A percentile compares a stretch with the other conserved stretches of the same genome.
These are phyloP conservation scores for Sclerotinia sclerotiorum DNA, from an alignment of 2,329 filamentous ascomycete genomes.

Conservation along the genomic window DNA sequence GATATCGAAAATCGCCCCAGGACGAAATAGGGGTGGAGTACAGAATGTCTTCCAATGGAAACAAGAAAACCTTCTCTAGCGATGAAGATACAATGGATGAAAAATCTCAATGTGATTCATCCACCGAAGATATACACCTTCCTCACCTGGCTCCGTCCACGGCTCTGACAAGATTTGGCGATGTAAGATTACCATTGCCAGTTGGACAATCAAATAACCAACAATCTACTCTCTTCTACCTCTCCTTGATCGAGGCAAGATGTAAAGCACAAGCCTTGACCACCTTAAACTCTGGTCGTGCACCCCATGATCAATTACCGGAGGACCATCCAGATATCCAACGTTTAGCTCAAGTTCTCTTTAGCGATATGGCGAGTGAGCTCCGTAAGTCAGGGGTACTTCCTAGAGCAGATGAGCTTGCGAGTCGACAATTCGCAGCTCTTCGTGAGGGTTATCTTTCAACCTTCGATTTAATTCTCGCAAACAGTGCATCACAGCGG, in stretches of 20 bases:
- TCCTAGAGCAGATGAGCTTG: constrained; percentile 29
- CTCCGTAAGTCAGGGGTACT: constrained; percentile 35
- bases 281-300: constrained; percentile 33
- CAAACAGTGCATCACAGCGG: constrained; percentile 30
- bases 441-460: constrained; percentile 32
- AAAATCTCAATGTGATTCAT: constrained; percentile 19
- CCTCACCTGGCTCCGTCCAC: constrained; percentile 19
- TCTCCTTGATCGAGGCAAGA: constrained; percentile 39
- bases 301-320: constrained; percentile 28
- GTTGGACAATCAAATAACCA: constrained; percentile 29
- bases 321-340: constrained; percentile 36
- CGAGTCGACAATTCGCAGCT: constrained; percentile 27
- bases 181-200: constrained; percentile 23
- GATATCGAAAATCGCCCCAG: constrained; percentile 17
- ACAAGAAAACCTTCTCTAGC: constrained; percentile 1
- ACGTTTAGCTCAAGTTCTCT: constrained; percentile 31
- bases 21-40: constrained; percentile 1
- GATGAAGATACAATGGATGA: neutral
- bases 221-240: constrained; percentile 34
- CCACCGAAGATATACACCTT: constrained; percentile 16
- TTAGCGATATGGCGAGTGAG: constrained; percentile 31
- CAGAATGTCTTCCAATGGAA: constrained; percentile 3
- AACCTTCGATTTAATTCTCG: constrained; percentile 35
- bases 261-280: constrained; percentile 37
- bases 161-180: constrained; percentile 17